phyloP scores from a whole-genome alignment of 305 asterid genomes.

The Andrographis paniculata region DNA sequence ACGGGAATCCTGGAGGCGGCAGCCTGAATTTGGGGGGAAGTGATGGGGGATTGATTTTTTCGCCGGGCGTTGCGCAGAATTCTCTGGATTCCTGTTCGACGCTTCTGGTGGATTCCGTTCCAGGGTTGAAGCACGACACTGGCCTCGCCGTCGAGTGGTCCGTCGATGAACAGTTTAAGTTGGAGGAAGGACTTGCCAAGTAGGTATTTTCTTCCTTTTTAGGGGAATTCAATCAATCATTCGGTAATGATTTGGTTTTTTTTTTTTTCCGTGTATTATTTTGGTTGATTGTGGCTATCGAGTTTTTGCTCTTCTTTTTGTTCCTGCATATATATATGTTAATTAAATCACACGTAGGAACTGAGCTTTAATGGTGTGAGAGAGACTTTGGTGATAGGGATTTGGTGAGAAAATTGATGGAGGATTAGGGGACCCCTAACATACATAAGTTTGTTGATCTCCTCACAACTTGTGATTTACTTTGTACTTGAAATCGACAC shows the following conservation, averaged over 20 bases:
- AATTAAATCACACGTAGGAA: no score
- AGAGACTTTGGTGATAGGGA: background rate
- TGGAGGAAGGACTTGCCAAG: conserved; percentile 85
- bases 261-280: background rate
- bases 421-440: no score
- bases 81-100: conserved; percentile 29
- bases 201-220: conserved; percentile 43
- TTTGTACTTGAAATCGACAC: background rate
- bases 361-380: no score
- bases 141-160: conserved; percentile 84
- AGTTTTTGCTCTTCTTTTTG: no score
- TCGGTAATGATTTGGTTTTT: conserved; percentile 2
- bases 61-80: conserved; percentile 24
- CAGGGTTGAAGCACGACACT: conserved; percentile 71
- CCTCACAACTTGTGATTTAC: background rate
- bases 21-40: conserved; percentile 23
- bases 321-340: no score
- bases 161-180: conserved; percentile 55
- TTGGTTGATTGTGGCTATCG: no score
- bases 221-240: conserved; percentile 9
- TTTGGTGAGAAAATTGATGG: no score
- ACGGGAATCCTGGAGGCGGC: conserved; percentile 21
- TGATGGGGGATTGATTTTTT: conserved; percentile 27
- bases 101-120: conserved; percentile 50
- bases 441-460: no score